Conservation (phyloP, 108 stramenopile genomes). For the Craspedostauros australis region DNA sequence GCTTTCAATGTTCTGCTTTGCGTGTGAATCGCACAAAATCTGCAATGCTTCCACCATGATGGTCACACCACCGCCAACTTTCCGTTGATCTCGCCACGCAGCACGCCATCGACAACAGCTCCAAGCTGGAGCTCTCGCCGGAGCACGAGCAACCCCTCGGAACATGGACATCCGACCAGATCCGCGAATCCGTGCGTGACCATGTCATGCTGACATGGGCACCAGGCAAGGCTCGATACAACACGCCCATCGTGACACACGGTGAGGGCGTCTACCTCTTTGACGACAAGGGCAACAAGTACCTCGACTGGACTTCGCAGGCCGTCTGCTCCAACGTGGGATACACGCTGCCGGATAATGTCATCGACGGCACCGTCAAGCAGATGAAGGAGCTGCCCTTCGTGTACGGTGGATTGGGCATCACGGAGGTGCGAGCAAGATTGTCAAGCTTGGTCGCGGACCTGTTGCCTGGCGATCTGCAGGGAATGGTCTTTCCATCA, state of each 20-base stretch:
- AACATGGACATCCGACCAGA: slow-evolving; percentile 26
- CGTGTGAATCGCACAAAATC: no score
- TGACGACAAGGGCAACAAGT: slow-evolving; percentile 40
- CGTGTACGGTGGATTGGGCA: slow-evolving; percentile 39
- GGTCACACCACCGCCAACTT: no score
- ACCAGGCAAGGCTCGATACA: slow-evolving; percentile 30
- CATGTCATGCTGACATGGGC: slow-evolving; percentile 42
- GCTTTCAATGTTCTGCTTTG: no score
- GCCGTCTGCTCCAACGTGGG: slow-evolving; percentile 50
- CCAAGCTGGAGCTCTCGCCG: slow-evolving; percentile 5
- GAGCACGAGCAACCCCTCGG: slow-evolving; percentile 32
- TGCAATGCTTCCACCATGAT: no score
- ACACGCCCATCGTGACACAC: slow-evolving; percentile 27
- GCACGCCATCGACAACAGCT: slow-evolving; percentile 18
- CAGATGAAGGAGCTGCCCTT: slow-evolving; percentile 29
- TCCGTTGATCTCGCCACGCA: no score
- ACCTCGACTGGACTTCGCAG: slow-evolving; percentile 49
- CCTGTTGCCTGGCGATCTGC: slow-evolving; percentile 37
- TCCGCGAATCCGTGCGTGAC: slow-evolving; percentile 15
- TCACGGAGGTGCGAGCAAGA: slow-evolving; percentile 32
- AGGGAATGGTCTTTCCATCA: slow-evolving; percentile 38
- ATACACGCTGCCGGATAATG: slow-evolving; percentile 18
- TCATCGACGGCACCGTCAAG: slow-evolving; percentile 23
- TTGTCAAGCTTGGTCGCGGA: slow-evolving; percentile 25
- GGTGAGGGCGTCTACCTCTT: slow-evolving; percentile 39